Evolutionary conservation across 768 basidiomycete genomes (phyloP).

Genomic region (Lactifluus hygrophoroides): DNA sequence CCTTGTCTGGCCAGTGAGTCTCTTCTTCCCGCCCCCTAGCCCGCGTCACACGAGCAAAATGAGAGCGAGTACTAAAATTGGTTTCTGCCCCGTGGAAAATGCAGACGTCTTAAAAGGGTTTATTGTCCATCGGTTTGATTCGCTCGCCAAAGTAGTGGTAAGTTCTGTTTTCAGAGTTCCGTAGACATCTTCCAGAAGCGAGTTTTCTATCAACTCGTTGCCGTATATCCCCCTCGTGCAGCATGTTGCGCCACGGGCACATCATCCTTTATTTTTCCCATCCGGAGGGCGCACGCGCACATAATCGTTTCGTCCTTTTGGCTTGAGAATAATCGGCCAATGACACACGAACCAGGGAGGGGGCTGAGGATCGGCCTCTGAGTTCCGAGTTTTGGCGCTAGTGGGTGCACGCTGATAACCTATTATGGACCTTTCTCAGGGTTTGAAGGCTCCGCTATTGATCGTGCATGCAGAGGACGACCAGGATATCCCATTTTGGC

Average conservation of each 20-base stretch:
- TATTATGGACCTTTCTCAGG: constrained; percentile 30
- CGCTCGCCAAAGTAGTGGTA: constrained; percentile 53
- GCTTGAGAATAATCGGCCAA: neutral
- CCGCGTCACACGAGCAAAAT: neutral
- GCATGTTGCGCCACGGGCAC: neutral
- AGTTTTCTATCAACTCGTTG: neutral
- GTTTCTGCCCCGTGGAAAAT: neutral
- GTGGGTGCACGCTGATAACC: neutral
- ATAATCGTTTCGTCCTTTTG: neutral
- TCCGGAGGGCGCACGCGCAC: neutral
- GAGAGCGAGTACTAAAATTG: neutral
- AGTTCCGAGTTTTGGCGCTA: neutral
- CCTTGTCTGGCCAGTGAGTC: constrained; percentile 55
- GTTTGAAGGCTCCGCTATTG: constrained; percentile 57
- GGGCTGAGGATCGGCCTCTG: neutral
- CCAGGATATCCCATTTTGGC: constrained; percentile 59
- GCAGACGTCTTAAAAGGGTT: constrained; percentile 50
- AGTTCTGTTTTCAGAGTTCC: constrained; percentile 20
- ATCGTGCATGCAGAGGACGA: constrained; percentile 73
- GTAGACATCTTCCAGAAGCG: neutral
- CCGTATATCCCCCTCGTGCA: neutral
- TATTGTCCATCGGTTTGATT: constrained; percentile 53
- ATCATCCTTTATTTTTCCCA: neutral
- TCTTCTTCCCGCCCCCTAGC: neutral
- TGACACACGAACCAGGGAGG: neutral